Percentiles rank a stretch among this genome's conserved stretches.
Conservation (phyloP, 305 asterid species). For the Plantago coronopus region DNA sequence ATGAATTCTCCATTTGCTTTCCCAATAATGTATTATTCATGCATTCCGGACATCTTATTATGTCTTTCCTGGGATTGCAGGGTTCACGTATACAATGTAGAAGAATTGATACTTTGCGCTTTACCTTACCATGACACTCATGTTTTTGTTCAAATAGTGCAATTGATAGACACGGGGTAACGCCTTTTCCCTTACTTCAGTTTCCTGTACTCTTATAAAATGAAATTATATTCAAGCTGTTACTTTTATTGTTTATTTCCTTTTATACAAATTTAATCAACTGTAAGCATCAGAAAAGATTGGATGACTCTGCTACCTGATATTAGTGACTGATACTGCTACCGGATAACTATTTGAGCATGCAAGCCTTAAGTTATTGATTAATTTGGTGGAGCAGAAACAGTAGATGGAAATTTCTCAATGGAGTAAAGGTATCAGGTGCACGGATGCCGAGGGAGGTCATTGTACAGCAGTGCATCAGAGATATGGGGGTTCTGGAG, state of each 20-base stretch:
- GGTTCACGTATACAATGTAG: constrained; percentile 67
- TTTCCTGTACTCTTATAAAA: constrained; percentile 2
- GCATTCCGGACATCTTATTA: not conserved
- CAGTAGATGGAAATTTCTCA: constrained; percentile 81
- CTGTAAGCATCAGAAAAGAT: constrained; percentile 1
- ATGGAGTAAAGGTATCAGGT: constrained; percentile 81
- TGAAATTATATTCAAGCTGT: constrained; percentile 5
- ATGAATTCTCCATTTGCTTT: not conserved
- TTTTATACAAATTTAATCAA: not conserved
- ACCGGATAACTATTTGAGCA: constrained; percentile 7
- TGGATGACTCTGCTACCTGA: no score
- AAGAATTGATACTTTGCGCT: constrained; percentile 77
- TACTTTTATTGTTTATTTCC: constrained; percentile 9
- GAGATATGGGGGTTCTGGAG: constrained; percentile 77
- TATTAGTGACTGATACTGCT: not conserved
- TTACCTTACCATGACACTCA: constrained; percentile 90
- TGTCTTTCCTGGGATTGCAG: constrained; percentile 32
- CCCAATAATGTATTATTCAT: constrained; percentile 8
- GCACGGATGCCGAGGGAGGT: constrained; percentile 79
- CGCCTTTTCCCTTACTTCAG: constrained; percentile 3
- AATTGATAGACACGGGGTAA: constrained; percentile 71
- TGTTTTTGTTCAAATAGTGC: constrained; percentile 71
- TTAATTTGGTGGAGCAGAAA: constrained; percentile 54
- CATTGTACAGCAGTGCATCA: constrained; percentile 73
- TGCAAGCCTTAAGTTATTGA: constrained; percentile 18